These are phyloP conservation scores for Protomyces inouyei DNA, from an alignment of 1,139 yeast species.

Conservation along the genomic window DNA sequence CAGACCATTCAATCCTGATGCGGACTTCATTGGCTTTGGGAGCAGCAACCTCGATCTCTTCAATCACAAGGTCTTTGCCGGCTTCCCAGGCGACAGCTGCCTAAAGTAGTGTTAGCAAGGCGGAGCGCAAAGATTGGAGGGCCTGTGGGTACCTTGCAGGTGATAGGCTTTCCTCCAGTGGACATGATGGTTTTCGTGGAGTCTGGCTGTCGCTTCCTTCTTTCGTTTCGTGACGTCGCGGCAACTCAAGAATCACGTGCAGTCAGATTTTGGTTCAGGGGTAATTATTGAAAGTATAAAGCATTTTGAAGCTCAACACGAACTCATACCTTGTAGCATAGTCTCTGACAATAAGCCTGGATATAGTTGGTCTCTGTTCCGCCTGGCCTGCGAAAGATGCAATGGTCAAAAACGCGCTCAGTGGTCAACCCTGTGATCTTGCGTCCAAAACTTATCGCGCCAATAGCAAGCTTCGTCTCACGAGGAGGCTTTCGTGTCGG, in stretches of 20 bases:
- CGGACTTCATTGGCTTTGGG: conserved; percentile 98
- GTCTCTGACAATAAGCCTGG: too few species aligned
- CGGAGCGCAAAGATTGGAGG: neutral
- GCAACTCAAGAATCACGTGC: neutral
- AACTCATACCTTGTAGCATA: too few species aligned
- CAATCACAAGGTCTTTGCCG: conserved; percentile 71
- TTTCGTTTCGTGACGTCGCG: neutral
- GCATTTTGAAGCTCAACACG: too few species aligned
- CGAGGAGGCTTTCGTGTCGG: too few species aligned
- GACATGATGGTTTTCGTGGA: conserved; percentile 30
- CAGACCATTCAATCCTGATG: conserved; percentile 78
- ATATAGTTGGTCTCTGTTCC: too few species aligned
- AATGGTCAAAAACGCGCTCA: too few species aligned
- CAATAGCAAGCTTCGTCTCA: too few species aligned
- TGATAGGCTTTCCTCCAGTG: conserved; percentile 58
- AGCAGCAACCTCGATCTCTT: conserved; percentile 82
- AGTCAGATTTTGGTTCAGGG: neutral
- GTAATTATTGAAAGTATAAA: too few species aligned
- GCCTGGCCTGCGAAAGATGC: too few species aligned
- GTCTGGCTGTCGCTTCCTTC: neutral
- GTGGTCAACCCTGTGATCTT: too few species aligned
- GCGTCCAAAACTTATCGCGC: too few species aligned
- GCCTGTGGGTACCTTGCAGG: conserved; percentile 49
- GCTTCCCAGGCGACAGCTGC: conserved; percentile 99
- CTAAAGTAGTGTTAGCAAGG: neutral